A percentile compares a stretch with the other conserved stretches of the same genome.
Conservation (phyloP, 2,329 filamentous ascomycete genomes). For the Didymella exigua region DNA sequence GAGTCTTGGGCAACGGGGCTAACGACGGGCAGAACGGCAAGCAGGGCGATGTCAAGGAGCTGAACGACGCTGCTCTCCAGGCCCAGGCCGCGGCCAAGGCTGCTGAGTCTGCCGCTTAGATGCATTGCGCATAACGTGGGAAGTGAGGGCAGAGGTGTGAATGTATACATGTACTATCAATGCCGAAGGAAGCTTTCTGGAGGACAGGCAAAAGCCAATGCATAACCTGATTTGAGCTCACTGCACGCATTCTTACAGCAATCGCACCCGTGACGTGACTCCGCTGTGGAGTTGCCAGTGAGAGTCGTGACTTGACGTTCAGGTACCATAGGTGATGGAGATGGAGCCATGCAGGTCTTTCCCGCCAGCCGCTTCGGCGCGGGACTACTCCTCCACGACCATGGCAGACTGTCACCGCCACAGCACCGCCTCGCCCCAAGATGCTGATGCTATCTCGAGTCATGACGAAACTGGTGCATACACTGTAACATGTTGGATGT, state of each 20-base stretch:
- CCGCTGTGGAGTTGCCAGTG: slow-evolving; percentile 1
- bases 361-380: slow-evolving; percentile 30
- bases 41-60: slow-evolving; percentile 81
- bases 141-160: slow-evolving; percentile 24
- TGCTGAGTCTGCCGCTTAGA: slow-evolving; percentile 34
- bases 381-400: slow-evolving; percentile 41
- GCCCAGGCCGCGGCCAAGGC: slow-evolving; percentile 52
- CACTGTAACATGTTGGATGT: background rate
- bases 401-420: slow-evolving; percentile 40
- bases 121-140: slow-evolving; percentile 8
- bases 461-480: slow-evolving; percentile 27
- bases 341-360: slow-evolving; percentile 23
- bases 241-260: slow-evolving; percentile 5
- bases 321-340: slow-evolving; percentile 12
- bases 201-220: slow-evolving; percentile 34
- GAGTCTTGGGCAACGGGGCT: slow-evolving; percentile 37
- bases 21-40: slow-evolving; percentile 78
- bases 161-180: slow-evolving; percentile 49
- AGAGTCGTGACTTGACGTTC: slow-evolving; percentile 1
- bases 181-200: slow-evolving; percentile 25
- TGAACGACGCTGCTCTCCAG: slow-evolving; percentile 62
- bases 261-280: slow-evolving; percentile 15
- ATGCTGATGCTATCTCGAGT: slow-evolving; percentile 12
- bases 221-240: slow-evolving; percentile 32
- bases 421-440: slow-evolving; percentile 27